Base-by-base conservation (phyloP, 2,329 filamentous ascomycete species). In the Hypoxylon sp. region DNA sequence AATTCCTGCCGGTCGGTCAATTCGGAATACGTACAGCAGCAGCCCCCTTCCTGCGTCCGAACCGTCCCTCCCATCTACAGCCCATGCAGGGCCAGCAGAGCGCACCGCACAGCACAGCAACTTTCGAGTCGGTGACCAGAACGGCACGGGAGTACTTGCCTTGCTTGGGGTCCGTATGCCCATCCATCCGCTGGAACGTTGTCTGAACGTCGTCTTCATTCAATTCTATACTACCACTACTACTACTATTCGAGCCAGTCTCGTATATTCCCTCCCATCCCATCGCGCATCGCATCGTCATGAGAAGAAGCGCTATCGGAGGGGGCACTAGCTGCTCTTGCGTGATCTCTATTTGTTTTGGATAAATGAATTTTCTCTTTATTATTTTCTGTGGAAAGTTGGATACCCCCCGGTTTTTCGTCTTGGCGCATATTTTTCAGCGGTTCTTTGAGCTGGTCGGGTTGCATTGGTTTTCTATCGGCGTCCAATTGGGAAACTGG, bases 371-470 rank as follows among this genome's bases (percentile, higher is more conserved):
- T 50, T 58, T 37, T 4, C 5, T 5, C 3, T 27, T 27, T 27
- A 27, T 27, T 27, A 27, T 31, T 29, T 29, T 52, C 48, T 50
- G 52, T 59, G 51, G 55, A 46, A 47, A 53, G 54, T 62, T 67
- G 60, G 60, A 70, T 70, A 70, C 67, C 64, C 67, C 63, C 48
- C 48, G n/a, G 10, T 46, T 35, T 67, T 63, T 67, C 27, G 27
- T 65, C 47, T 67, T 67, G 64, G 67, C 67, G 64, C 42, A 63
- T 27, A 5, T 27, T 27, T 27, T 17, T 8, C 44, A 31, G 44
- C 50, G 35, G 52, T 58, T 50, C 39, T 46, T 62, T 19, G 32
- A 62, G 31, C 31, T 29, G 60, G 51, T 69, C 60, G 47, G 64
- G 59, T 69, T 69, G 67, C 67, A 67, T 69, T n/a, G 29, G 52